Evolutionary conservation across 768 basidiomycete species (phyloP), one percentile per base, ranked within the genome.

Genomic region (Kwoniella heveanensis): DNA sequence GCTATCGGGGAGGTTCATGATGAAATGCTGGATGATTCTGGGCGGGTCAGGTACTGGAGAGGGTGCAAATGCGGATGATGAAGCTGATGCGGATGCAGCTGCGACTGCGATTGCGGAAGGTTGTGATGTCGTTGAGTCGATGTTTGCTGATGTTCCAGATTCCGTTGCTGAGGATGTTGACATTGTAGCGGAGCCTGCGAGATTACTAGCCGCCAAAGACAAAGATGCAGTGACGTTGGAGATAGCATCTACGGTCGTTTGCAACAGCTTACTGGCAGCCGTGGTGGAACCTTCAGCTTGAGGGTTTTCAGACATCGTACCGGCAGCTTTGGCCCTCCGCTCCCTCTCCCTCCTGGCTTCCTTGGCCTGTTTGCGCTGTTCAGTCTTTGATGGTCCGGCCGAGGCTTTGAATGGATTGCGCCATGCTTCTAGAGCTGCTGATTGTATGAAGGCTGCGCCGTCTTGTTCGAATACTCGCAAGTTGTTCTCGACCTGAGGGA

Each of bases 1-100:
- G 25, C 89, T 88, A 69, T 91, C 92, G 1, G 96, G 96, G 21
- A 99, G 83, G 79, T 99, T 99, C 93, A 99, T 95, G n/a, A 96
- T 89, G 74, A 91, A 93, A 77, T 96, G 95, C 13, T 86, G 81
- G 67, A 96, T 86, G 48, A 84, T 81, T 59, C 78, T 82, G 62
- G 71, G 70, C 17, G 54, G 51, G 65, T 56, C 49, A 21, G 62
- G 36, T 13, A 3, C n/a, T n/a, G n/a, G n/a, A n/a, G n/a, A n/a
- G n/a, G n/a, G n/a, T n/a, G n/a, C n/a, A n/a, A n/a, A n/a, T n/a
- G n/a, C 17, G 39, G 15, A 9, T 19, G 39, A 10, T 3, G 8
- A 7, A 44, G 39, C 39, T 10, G 39, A 17, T 19, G 17, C 39
- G 39, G 37, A 1, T 22, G 51, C 21, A 24, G 22, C 22, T 24